Base-by-base conservation (phyloP, 495 filamentous ascomycete genomes). In the Xylaria scruposa region DNA sequence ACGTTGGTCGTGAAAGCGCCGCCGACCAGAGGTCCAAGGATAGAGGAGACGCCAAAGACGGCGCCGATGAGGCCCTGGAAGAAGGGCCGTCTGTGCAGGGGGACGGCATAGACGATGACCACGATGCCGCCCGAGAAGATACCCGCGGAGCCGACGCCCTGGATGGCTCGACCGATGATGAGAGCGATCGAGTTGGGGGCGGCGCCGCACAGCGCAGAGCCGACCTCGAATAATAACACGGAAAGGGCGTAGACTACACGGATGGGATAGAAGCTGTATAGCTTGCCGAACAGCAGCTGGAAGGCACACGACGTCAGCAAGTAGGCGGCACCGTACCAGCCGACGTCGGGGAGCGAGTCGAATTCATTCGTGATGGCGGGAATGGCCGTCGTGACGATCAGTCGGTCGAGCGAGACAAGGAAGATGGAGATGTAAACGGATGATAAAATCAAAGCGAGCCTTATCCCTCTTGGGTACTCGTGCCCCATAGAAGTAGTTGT, bases 21-120 rank as follows among this genome's bases (percentile, higher is more conserved):
- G n/a, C 87, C 87, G 56, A 88, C 80, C 47, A 95, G 81, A 21
- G 92, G 91, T 10, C 92, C 92, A 42, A 90, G 87, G 17, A 94
- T 91, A 71, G 86, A 90, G 0, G 93, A 90, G 72, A 96, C 84
- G 15, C 83, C 85, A 60, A 82, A 89, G 36, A 88, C 79, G 40
- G 79, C 83, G 21, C 85, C 84, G 15, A 83, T 64, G 72, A 83
- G 53, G 63, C 80, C 77, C 74, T 84, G 79, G 67, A 73, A 81
- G 5, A 85, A 72, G 4, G 88, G 84, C 15, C 87, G 80, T 62
- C 83, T 85, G 33, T 82, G 75, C 24, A 87, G 78, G 2, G 84
- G 83, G 2, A 85, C 81, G 2, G 83, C 73, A 53, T 85, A 82
- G 15, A 83, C 82, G 47, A 89, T 82, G 65, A 84, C 77, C 3